A percentile compares a stretch with the other conserved stretches of the same genome.
Evolutionary conservation across 2,329 filamentous ascomycete genomes (phyloP).

Genomic region (Botryotinia globosa): DNA sequence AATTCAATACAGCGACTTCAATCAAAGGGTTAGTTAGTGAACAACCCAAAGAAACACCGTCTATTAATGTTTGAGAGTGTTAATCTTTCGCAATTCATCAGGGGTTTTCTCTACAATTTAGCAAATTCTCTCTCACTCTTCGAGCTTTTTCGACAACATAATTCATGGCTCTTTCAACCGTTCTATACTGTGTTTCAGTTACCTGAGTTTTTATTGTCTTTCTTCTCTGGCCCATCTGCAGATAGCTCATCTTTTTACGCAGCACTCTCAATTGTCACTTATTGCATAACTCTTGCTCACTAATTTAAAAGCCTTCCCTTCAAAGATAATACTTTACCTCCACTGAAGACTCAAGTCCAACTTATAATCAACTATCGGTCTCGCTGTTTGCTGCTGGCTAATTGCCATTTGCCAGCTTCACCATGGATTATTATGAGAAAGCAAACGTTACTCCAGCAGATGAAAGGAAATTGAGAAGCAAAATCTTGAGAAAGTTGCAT

Average conservation of each 20-base stretch:
- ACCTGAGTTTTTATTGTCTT: neutral
- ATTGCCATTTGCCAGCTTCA: neutral
- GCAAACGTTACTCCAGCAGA: neutral
- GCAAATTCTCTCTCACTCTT: neutral
- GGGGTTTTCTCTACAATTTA: too few relatives aligned
- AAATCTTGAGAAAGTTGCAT: neutral
- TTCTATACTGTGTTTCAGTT: neutral
- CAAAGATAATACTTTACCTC: neutral
- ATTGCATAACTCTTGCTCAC: neutral
- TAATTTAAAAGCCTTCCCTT: neutral
- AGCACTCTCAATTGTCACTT: neutral
- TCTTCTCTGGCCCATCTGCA: neutral
- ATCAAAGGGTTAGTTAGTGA: neutral
- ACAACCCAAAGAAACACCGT: neutral
- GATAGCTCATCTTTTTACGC: neutral
- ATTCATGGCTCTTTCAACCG: neutral
- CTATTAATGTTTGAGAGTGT: neutral
- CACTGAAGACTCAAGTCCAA: neutral
- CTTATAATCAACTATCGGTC: neutral
- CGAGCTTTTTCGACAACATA: neutral
- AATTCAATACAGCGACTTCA: neutral
- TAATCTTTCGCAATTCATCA: neutral
- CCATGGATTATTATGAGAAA: neutral
- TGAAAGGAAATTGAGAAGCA: neutral
- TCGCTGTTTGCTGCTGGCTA: neutral